A percentile compares a stretch with the other conserved stretches of the same genome.
Evolutionary conservation across 495 filamentous ascomycete species (phyloP).

Genomic region (Aspergillus diversus): DNA sequence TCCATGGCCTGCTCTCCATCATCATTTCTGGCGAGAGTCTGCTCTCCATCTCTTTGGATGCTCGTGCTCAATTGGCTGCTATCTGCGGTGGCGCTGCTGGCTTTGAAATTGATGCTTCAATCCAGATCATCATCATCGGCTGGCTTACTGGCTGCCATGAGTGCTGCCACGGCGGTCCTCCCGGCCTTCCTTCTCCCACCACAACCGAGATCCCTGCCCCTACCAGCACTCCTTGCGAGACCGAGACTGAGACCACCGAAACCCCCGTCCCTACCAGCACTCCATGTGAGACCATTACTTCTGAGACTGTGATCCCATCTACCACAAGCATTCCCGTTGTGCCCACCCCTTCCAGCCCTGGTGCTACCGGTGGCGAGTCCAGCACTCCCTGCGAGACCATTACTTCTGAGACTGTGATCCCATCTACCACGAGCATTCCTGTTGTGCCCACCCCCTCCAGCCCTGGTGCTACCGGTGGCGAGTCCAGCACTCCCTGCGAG

Average conservation of each 20-base stretch:
- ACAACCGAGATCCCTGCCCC: conserved; percentile 21
- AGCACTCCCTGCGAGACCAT: conserved; percentile 10
- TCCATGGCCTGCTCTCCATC: conserved; percentile 41
- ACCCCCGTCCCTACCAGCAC: conserved; percentile 15
- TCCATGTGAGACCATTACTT: conserved; percentile 30
- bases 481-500: conserved; percentile 29
- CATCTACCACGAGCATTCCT: conserved; percentile 18
- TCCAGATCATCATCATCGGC: conserved; percentile 41
- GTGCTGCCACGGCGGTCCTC: conserved; percentile 33
- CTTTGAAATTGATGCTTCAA: conserved; percentile 35
- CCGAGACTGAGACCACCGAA: not conserved
- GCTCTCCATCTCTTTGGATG: conserved; percentile 35
- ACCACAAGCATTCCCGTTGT: too few species aligned
- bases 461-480: conserved; percentile 13
- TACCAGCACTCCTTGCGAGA: conserved; percentile 14
- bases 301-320: conserved; percentile 11
- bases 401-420: conserved; percentile 19
- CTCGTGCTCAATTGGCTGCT: conserved; percentile 46
- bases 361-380: conserved; percentile 12
- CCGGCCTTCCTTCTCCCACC: conserved; percentile 23
- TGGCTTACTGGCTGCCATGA: conserved; percentile 45
- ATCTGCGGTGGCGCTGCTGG: conserved; percentile 40
- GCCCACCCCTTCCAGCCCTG: conserved; percentile 9
- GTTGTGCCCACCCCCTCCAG: conserved; percentile 17
- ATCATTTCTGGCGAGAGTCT: conserved; percentile 43